Percentiles rank a stretch among this genome's conserved stretches.
phyloP scores from a whole-genome alignment of 441 rosid genomes.

The Capsella rubella region DNA sequence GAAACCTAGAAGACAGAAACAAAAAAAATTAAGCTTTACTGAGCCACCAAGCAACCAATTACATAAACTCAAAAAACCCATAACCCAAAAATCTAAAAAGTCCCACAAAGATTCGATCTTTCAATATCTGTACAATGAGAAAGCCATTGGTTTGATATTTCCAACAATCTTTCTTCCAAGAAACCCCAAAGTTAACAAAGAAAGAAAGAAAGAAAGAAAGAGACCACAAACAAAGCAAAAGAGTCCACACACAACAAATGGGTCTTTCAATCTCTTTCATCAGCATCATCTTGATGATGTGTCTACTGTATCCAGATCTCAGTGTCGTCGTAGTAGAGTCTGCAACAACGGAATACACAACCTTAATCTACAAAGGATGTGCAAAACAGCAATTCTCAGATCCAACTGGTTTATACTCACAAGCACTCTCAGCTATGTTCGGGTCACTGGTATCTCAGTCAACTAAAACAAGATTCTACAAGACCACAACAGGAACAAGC shows the following conservation, averaged over 20 bases:
- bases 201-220: not conserved
- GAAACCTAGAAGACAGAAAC: constrained; percentile 47
- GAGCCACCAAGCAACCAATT: constrained; percentile 47
- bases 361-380: constrained; percentile 92
- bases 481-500: constrained; percentile 79
- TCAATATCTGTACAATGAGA: constrained; percentile 34
- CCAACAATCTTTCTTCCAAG: constrained; percentile 26
- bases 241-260: constrained; percentile 45
- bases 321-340: constrained; percentile 51
- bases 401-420: constrained; percentile 83
- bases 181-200: not conserved
- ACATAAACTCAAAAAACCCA: constrained; percentile 34
- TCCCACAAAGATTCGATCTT: constrained; percentile 38
- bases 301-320: constrained; percentile 46
- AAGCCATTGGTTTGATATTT: constrained; percentile 64
- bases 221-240: constrained; percentile 7
- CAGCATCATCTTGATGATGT: constrained; percentile 44
- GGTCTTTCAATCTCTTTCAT: constrained; percentile 57
- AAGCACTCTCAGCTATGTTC: constrained; percentile 86
- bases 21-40: constrained; percentile 35
- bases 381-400: constrained; percentile 79
- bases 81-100: constrained; percentile 16
- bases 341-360: constrained; percentile 61
- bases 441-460: constrained; percentile 86
- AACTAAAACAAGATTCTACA: constrained; percentile 80